These are phyloP conservation scores for Casuarina cunninghamiana DNA, from an alignment of 306 rosid species.

Conservation along the genomic window DNA sequence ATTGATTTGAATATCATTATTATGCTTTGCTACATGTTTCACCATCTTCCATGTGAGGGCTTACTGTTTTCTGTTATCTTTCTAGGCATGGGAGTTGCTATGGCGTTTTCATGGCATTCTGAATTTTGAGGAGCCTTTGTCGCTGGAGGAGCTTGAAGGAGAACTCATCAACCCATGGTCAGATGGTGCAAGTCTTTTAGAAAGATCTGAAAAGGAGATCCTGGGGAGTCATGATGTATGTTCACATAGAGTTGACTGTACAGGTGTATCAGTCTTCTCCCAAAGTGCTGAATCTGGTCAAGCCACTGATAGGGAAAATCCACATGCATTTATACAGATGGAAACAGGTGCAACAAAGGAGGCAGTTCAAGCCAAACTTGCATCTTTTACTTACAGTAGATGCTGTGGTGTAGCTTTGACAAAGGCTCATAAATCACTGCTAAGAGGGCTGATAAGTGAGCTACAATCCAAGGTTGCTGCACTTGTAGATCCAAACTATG, in stretches of 20 bases:
- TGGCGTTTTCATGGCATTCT: constrained; percentile 69
- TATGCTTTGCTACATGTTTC: constrained; percentile 19
- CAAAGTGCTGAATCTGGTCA: constrained; percentile 41
- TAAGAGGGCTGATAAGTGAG: constrained; percentile 80
- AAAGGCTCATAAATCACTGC: constrained; percentile 77
- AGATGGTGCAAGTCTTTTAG: constrained; percentile 47
- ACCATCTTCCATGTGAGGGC: constrained; percentile 14
- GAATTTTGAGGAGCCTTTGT: constrained; percentile 63
- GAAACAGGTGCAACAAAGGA: constrained; percentile 82
- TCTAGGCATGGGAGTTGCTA: constrained; percentile 81
- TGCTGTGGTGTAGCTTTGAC: constrained; percentile 88
- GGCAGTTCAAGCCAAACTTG: constrained; percentile 68
- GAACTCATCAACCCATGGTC: constrained; percentile 91
- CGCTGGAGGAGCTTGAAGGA: constrained; percentile 75
- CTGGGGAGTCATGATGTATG: constrained; percentile 30
- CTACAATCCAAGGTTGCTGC: constrained; percentile 90
- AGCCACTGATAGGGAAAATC: constrained; percentile 41
- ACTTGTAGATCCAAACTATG: constrained; percentile 90
- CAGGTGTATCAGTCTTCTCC: constrained; percentile 39
- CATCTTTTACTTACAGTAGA: constrained; percentile 67
- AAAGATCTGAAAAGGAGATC: constrained; percentile 48
- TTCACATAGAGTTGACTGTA: constrained; percentile 35
- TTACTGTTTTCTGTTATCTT: constrained; percentile 21
- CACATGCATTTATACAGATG: constrained; percentile 72
- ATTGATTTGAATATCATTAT: constrained; percentile 13